Evolutionary conservation across 2,329 filamentous ascomycete species (phyloP).

Genomic region (Coniochaeta sp.): DNA sequence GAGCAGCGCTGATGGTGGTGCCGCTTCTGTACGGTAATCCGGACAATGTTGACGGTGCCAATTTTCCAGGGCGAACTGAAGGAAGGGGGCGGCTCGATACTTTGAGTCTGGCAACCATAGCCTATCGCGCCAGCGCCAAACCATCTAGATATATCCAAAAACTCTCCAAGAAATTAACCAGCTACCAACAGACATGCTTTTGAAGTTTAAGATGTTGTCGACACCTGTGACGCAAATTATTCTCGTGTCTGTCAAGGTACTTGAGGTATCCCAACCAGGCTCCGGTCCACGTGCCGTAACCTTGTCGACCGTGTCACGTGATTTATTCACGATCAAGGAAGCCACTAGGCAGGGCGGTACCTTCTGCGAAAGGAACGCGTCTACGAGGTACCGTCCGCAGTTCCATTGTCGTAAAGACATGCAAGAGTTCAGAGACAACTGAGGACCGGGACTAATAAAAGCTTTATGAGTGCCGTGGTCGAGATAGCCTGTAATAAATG

Average conservation of each 20-base stretch:
- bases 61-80: constrained; percentile 1
- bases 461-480: no score
- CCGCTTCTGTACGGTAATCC: constrained; percentile 14
- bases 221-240: background rate
- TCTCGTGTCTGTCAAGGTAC: no score
- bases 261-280: background rate
- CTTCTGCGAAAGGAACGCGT: background rate
- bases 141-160: background rate
- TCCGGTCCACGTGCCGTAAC: background rate
- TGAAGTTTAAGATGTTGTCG: background rate
- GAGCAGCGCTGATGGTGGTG: constrained; percentile 19
- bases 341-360: background rate
- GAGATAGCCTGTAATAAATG: no score
- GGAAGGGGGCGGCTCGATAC: constrained; percentile 2
- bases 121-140: constrained; percentile 4
- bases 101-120: background rate
- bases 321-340: background rate
- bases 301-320: background rate
- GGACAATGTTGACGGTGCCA: constrained; percentile 10
- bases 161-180: background rate
- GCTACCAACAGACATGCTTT: background rate
- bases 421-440: no score
- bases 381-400: no score
- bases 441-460: no score
- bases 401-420: no score